Conservation (phyloP, 257 asterid genomes). For the Solanum phureja region DNA sequence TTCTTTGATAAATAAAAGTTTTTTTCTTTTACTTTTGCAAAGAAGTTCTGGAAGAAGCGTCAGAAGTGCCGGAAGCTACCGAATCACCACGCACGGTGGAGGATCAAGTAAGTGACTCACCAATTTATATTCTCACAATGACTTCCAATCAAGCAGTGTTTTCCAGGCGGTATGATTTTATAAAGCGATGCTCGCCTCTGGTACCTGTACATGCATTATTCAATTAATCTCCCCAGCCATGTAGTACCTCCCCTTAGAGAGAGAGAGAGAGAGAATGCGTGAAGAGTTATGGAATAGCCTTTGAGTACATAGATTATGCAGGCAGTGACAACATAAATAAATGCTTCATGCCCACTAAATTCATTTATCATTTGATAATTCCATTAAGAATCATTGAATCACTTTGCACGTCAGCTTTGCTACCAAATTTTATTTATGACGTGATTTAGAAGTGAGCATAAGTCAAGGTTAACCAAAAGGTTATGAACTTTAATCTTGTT, state of each 20-base stretch:
- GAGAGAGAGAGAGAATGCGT: not conserved
- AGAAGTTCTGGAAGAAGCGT: constrained; percentile 33
- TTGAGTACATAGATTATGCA: not conserved
- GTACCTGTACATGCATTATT: not conserved
- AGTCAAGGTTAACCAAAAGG: not conserved
- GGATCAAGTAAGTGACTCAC: constrained; percentile 37
- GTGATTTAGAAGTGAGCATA: not conserved
- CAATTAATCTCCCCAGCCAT: not conserved
- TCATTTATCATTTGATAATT: not conserved
- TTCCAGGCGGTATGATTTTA: not conserved
- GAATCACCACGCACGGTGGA: constrained; percentile 40
- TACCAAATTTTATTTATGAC: not conserved
- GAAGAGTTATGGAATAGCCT: not conserved
- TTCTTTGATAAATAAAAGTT: not conserved
- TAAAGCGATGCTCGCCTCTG: not conserved
- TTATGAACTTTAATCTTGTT: not conserved
- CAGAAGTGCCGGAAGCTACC: constrained; percentile 22
- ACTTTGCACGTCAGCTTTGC: not conserved
- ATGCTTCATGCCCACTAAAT: not conserved
- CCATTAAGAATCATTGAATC: not conserved
- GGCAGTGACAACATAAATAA: not conserved
- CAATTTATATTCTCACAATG: not conserved
- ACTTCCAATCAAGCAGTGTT: not conserved
- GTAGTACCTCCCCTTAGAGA: not conserved
- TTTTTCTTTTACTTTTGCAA: not conserved